Base-by-base conservation (phyloP, 768 basidiomycete species). In the Podaxis rugospora region DNA sequence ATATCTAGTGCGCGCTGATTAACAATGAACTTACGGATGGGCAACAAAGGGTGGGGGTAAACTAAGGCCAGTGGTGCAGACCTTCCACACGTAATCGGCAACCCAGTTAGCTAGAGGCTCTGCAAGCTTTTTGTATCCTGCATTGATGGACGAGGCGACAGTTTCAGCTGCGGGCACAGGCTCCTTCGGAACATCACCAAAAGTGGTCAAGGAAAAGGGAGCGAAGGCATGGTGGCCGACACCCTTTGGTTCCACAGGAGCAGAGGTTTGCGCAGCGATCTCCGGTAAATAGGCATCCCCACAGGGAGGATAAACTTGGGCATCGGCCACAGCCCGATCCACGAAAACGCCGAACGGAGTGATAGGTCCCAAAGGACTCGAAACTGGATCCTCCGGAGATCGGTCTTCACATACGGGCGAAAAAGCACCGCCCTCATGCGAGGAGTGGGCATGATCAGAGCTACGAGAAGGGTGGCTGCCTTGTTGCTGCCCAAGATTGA, bases 101-200 rank as follows among this genome's bases (percentile, higher is more conserved):
- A 92, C 74, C 91, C 91, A 93, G 60, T 88, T 87, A 3, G 91
- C 83, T 63, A 93, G 76, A 16, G 90, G 90, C 55, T 90, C 89
- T 0, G 88, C 83, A 9, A 92, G 78, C 67, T 84, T 89, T 77
- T 82, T 87, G 77, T 91, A 92, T 7, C 79, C 75, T 23, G 75
- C 66, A 10, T 81, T 81, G 40, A 87, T 80, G 64, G 77, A 78
- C 11, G 82, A 79, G 28, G 81, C 78, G 40, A 78, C 72, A 21
- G 80, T 72, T 58, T 83, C 82, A 42, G 76, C 70, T 21, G 68
- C 74, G 36, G 80, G 71, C 14, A 71, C 75, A 32, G 78, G 72
- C 44, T 76, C 76, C 65, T 78, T 77, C 49, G 72, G 74, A 50
- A 70, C 66, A 36, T 76, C 76, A 55, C 69, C 66, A 40, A 71